Evolutionary conservation across 345 rosid species (phyloP), one percentile per base, ranked within the genome.

Genomic region (Abelmoschus esculentus): DNA sequence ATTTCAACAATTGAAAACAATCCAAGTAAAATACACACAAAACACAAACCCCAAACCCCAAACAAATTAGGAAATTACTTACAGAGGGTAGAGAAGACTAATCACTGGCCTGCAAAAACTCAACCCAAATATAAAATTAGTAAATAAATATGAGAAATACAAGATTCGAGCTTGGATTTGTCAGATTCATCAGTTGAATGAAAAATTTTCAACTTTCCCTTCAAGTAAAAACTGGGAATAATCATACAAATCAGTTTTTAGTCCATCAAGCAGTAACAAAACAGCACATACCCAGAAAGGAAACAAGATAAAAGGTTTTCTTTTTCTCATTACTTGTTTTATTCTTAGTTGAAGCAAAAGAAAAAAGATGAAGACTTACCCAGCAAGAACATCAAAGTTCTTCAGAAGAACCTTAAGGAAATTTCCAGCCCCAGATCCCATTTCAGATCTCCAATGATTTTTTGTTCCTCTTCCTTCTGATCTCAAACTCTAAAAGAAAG

Each of bases 381-480:
- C 58, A 58, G 74, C 67, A 47, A 67, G 72, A 72, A 76, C 29
- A 72, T 67, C 69, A 61, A 66, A 42, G 70, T 64, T 34, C 36
- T 26, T 75, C 3, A 38, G 61, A 38, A 66, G 60, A 50, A 71
- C 74, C 68, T 60, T 60, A 32, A 71, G 50, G 47, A 71, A 71
- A 71, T 47, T 71, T 61, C 60, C 74, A 47, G 67, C 74, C 49
- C 74, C 74, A 71, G 74, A 71, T 50, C 74, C 74, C 74, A 71
- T 71, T 49, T n/a, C 47, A 47, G 58, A 71, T 34, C 59, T 47
- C 46, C 46, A 60, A 71, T 34, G 36, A 19, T 17, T 10, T 56
- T 4, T 28, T 46, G 7, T 44, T 19, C 38, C 7, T 34, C 31
- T 44, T 19, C 38, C 7, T 34, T n/a, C n/a, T 44, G 52, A 64